A percentile compares a stretch with the other conserved stretches of the same genome.
Evolutionary conservation across 441 rosid species (phyloP).

Genomic region (Bocquillonia castaneifolia): DNA sequence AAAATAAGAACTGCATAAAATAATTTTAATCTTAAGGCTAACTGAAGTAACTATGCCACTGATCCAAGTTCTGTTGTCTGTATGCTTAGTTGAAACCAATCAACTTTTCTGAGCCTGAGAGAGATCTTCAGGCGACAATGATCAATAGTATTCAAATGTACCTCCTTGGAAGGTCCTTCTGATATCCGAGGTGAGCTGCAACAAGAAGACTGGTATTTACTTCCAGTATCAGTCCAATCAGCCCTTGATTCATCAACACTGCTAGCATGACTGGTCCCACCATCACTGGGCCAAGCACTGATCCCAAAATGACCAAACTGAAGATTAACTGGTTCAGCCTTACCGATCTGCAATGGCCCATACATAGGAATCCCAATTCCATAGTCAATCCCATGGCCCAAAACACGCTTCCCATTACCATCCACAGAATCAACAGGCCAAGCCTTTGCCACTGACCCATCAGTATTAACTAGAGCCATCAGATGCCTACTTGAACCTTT

Average conservation of each 20-base stretch:
- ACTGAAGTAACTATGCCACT: not conserved
- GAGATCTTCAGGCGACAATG: not conserved
- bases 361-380: constrained; percentile 65
- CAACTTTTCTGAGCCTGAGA: not conserved
- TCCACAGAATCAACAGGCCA: constrained; percentile 76
- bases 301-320: constrained; percentile 90
- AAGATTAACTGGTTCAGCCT: constrained; percentile 91
- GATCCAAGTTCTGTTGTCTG: too few species aligned
- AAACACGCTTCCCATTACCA: constrained; percentile 41
- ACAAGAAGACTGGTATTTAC: constrained; percentile 79
- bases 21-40: too few species aligned
- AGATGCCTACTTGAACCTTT: constrained; percentile 89
- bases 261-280: constrained; percentile 84
- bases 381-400: constrained; percentile 38
- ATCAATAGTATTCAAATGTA: constrained; percentile 18
- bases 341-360: constrained; percentile 69
- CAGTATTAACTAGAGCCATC: constrained; percentile 92
- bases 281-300: constrained; percentile 97
- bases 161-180: constrained; percentile 90
- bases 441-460: constrained; percentile 88
- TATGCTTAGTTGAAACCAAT: not conserved
- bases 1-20: not conserved
- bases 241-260: constrained; percentile 76
- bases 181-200: constrained; percentile 91
- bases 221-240: constrained; percentile 70